Evolutionary conservation across 108 stramenopile species (phyloP).

Genomic region (Pseudonitzschia multiseries): DNA sequence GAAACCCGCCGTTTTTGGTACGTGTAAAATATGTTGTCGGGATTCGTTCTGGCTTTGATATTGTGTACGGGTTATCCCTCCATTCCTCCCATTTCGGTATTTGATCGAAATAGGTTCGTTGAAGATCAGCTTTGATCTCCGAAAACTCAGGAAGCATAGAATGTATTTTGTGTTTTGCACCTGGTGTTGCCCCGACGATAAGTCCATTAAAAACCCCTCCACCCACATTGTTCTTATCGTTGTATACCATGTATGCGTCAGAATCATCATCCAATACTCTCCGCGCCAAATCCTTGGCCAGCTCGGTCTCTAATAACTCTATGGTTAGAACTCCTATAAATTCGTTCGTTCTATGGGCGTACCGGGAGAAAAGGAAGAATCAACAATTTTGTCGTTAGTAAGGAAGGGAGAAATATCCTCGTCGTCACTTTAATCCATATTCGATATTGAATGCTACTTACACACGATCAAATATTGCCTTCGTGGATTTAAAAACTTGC

Average conservation of each 20-base stretch:
- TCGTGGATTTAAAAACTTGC: conserved; percentile 16
- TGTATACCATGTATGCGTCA: conserved; percentile 3
- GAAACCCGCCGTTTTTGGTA: not conserved
- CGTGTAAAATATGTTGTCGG: not conserved
- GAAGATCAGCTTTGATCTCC: not conserved
- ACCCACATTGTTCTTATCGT: not conserved
- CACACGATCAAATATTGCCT: conserved; percentile 41
- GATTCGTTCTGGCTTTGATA: not conserved
- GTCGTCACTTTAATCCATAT: not conserved
- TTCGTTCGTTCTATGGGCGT: conserved; percentile 34
- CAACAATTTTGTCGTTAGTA: not conserved
- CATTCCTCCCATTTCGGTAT: conserved; percentile 4
- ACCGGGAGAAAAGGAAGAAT: not conserved
- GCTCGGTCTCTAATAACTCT: conserved; percentile 29
- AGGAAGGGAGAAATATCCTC: not conserved
- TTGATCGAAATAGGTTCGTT: not conserved
- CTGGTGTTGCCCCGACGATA: not conserved
- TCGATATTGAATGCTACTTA: too few species aligned
- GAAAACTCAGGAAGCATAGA: not conserved
- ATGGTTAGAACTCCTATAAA: conserved; percentile 40
- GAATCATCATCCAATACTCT: conserved; percentile 16
- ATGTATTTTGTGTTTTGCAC: conserved; percentile 6
- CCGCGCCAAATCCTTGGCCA: conserved; percentile 27
- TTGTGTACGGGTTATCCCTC: not conserved
- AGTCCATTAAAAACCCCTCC: not conserved